A percentile compares a stretch with the other conserved stretches of the same genome.
Evolutionary conservation across 78 protist genomes (phyloP).

Genomic region (Protostelium mycophagum): DNA sequence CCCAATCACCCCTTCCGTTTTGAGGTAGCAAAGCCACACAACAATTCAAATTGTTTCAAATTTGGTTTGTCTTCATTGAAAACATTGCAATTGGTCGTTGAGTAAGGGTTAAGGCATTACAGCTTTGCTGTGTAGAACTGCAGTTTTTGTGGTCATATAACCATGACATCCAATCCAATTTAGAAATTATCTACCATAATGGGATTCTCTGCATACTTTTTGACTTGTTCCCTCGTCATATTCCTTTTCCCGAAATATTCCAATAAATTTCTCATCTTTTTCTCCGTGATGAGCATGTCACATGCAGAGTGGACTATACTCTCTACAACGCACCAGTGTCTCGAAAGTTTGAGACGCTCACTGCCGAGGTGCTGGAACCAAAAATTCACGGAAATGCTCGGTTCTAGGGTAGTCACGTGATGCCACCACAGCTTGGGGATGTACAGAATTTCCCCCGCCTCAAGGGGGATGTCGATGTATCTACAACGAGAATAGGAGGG

Average conservation of each 20-base stretch:
- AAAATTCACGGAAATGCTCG: slow-evolving; percentile 44
- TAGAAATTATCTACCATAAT: not conserved
- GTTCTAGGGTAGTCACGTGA: slow-evolving; percentile 30
- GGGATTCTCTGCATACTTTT: slow-evolving; percentile 9
- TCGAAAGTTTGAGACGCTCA: slow-evolving; percentile 19
- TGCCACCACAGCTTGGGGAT: slow-evolving; percentile 81
- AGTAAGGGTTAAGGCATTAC: too few relatives aligned
- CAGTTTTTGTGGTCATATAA: not conserved
- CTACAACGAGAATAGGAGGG: slow-evolving; percentile 33
- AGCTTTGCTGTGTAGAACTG: too few relatives aligned
- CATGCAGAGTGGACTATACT: slow-evolving; percentile 16
- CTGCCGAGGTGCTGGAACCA: slow-evolving; percentile 55
- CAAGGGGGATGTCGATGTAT: slow-evolving; percentile 3
- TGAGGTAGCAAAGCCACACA: too few relatives aligned
- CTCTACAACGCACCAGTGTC: slow-evolving; percentile 16
- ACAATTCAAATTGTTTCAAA: too few relatives aligned
- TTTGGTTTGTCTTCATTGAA: too few relatives aligned
- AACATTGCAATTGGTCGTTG: too few relatives aligned
- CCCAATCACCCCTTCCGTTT: too few relatives aligned
- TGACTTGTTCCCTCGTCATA: not conserved
- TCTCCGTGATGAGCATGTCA: slow-evolving; percentile 17
- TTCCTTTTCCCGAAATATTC: slow-evolving; percentile 13
- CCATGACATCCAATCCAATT: not conserved
- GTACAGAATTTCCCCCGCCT: slow-evolving; percentile 50
- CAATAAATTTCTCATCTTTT: slow-evolving; percentile 11